A percentile compares a stretch with the other conserved stretches of the same genome.
These are phyloP conservation scores for Dorcoceras hygrometricum DNA, from an alignment of 257 asterid species.

Conservation along the genomic window DNA sequence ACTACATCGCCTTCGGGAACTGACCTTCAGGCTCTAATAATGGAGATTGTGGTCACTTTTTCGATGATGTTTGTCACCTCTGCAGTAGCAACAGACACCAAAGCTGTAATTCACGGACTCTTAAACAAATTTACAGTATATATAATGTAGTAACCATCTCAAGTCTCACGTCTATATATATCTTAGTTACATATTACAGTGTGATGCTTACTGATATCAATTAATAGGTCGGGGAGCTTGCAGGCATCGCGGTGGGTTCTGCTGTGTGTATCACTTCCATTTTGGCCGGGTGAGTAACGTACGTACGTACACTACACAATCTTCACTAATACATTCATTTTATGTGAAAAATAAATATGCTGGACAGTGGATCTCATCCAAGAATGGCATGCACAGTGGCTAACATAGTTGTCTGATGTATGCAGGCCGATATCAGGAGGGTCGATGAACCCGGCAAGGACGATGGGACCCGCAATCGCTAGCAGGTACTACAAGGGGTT, in stretches of 20 bases:
- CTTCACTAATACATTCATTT: too few relatives aligned
- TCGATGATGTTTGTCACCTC: slow-evolving; percentile 86
- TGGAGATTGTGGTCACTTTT: slow-evolving; percentile 78
- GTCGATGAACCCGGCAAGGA: slow-evolving; percentile 86
- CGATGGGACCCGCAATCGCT: slow-evolving; percentile 81
- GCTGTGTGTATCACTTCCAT: slow-evolving; percentile 91
- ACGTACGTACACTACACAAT: background rate
- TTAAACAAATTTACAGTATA: too few relatives aligned
- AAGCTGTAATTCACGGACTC: too few relatives aligned
- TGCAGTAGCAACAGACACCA: slow-evolving; percentile 88
- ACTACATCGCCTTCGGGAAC: slow-evolving; percentile 70
- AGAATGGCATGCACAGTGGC: background rate
- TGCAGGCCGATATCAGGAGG: slow-evolving; percentile 85
- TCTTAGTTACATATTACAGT: too few relatives aligned
- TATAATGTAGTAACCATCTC: too few relatives aligned
- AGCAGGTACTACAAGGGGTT: slow-evolving; percentile 57
- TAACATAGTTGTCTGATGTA: too few relatives aligned
- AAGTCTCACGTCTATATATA: too few relatives aligned
- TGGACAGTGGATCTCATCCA: too few relatives aligned
- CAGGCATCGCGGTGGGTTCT: slow-evolving; percentile 85
- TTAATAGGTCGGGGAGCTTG: slow-evolving; percentile 74
- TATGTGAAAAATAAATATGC: too few relatives aligned
- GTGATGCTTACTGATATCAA: too few relatives aligned
- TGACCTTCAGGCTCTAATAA: slow-evolving; percentile 57
- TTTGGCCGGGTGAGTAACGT: slow-evolving; percentile 64